Evolutionary conservation across 2,329 filamentous ascomycete genomes (phyloP), one percentile per base, ranked within the genome.

Genomic region (Raffaelea ambrosiae): DNA sequence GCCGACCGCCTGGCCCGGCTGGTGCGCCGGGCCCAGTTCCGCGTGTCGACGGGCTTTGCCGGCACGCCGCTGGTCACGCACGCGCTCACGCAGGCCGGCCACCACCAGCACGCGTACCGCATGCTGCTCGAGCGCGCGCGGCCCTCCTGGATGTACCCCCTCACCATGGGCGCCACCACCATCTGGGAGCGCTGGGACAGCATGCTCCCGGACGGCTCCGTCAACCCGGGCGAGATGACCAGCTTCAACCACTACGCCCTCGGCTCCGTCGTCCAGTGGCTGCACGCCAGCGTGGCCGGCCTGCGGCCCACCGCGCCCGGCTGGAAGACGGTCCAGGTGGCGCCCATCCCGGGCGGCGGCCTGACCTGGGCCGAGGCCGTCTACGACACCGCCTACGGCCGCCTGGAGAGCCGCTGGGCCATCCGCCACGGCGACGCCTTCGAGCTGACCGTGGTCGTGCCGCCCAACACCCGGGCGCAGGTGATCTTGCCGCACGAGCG

Each of bases 171-270:
- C 16, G 64, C 60, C 4, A 68, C 66, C 2, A 68, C 64, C 1
- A 59, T 63, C 11, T 69, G 66, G 66, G 66, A 69, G 55, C 61
- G 66, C 11, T 68, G 66, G 66, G 64, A 69, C 47, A 60, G 58
- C 35, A 58, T 68, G 54, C 50, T 66, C 21, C 59, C 62, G 0
- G 58, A 67, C 46, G 64, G 63, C 1, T 55, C 44, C 4, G 57
- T 68, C 43, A 68, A 68, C 48, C 58, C 63, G 2, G 61, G 64
- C 7, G 48, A 58, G 22, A 68, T 68, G 66, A 69, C 65, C 1
- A 65, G 61, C 43, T 63, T 66, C 51, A 66, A 69, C 51, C 65
- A 69, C 50, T 68, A 68, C 45, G 63, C 66, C 2, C 60, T 66
- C 9, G 66, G 65, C 8, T 60, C 59, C 33, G 64, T 68, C 29